Conservation (phyloP, 2,329 filamentous ascomycete genomes). For the Cyanodermella asteris region DNA sequence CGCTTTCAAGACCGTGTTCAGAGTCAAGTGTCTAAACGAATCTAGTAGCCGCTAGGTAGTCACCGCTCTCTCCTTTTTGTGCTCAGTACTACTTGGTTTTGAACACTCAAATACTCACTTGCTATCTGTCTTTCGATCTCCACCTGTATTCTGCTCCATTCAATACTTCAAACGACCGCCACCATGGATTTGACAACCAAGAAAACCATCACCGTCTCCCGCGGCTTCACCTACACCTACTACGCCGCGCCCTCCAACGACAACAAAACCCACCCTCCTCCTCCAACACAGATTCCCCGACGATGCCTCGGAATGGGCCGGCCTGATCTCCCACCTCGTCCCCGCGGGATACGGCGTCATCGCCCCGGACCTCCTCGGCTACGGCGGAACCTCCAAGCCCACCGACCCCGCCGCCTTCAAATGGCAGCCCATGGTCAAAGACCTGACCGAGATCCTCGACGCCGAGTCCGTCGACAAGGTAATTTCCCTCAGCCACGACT, state of each 20-base stretch:
- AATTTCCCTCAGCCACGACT: slow-evolving; percentile 28
- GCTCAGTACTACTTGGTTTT: too few relatives aligned
- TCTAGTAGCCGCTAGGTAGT: too few relatives aligned
- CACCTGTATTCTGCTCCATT: too few relatives aligned
- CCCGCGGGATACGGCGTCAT: slow-evolving; percentile 19
- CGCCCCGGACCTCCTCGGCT: slow-evolving; percentile 19
- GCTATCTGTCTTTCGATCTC: too few relatives aligned
- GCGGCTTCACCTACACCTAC: slow-evolving; percentile 19
- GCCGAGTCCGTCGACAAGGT: slow-evolving; percentile 15
- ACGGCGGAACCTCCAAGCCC: slow-evolving; percentile 20
- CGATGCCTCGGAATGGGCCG: slow-evolving; percentile 22
- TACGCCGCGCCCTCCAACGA: slow-evolving; percentile 13
- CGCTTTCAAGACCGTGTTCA: too few relatives aligned
- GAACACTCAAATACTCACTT: too few relatives aligned
- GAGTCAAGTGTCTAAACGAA: too few relatives aligned
- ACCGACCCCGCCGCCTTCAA: slow-evolving; percentile 17
- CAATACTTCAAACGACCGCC: too few relatives aligned
- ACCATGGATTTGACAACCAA: too few relatives aligned
- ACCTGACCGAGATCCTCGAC: slow-evolving; percentile 20
- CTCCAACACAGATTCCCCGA: slow-evolving; percentile 31
- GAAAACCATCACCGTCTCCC: too few relatives aligned
- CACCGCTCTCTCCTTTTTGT: too few relatives aligned
- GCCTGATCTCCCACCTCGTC: slow-evolving; percentile 19
- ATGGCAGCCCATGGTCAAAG: slow-evolving; percentile 16
- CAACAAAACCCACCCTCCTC: slow-evolving; percentile 15